Conservation (phyloP, 2,329 filamentous ascomycete species). For the Didymella sp. region DNA sequence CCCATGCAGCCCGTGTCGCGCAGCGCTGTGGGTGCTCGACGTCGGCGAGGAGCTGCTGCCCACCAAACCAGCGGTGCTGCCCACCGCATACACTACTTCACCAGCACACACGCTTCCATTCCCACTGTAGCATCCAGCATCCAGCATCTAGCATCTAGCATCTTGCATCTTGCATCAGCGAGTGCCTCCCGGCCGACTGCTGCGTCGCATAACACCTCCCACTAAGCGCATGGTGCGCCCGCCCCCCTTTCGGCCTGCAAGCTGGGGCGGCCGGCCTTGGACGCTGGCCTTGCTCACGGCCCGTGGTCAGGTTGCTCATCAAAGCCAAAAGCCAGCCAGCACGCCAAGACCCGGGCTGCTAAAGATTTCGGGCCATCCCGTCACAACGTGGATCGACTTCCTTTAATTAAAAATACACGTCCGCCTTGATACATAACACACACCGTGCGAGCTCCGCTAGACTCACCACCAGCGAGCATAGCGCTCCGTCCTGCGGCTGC, state of each 20-base stretch:
- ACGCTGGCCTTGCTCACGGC: slow-evolving; percentile 13
- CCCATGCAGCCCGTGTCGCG: slow-evolving; percentile 11
- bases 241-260: slow-evolving; percentile 14
- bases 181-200: background rate
- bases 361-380: slow-evolving; percentile 5
- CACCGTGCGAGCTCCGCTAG: slow-evolving; percentile 7
- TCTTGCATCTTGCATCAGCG: no score
- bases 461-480: background rate
- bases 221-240: slow-evolving; percentile 8
- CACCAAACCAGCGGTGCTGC: background rate
- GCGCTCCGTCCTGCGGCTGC: background rate
- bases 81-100: no score
- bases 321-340: background rate
- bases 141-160: no score
- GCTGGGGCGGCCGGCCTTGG: slow-evolving; percentile 12
- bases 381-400: slow-evolving; percentile 20
- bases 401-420: slow-evolving; percentile 23
- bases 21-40: background rate
- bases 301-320: slow-evolving; percentile 13
- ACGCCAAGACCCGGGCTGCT: slow-evolving; percentile 15
- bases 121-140: background rate
- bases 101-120: background rate
- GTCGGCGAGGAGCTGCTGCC: background rate
- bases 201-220: background rate
- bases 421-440: slow-evolving; percentile 10